Base-by-base conservation (phyloP, 2,329 filamentous ascomycete genomes). In the Sclerotinia minor region DNA sequence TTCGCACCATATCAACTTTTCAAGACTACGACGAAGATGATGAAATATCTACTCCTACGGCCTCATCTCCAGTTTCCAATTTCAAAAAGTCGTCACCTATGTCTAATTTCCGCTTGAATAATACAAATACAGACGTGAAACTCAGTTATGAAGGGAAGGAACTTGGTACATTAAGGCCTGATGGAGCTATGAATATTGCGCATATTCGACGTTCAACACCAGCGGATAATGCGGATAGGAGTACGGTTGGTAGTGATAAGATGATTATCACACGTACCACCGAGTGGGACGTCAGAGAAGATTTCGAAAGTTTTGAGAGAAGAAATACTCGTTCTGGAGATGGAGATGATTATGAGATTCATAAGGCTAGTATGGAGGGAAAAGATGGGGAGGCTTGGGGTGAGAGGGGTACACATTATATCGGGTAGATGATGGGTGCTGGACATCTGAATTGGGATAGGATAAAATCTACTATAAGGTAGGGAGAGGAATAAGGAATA, bases 241-340 rank as follows among this genome's bases (percentile, higher is more conserved):
- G 68, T 47, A 68, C 70, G 2, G 59, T 68, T 44, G 68, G 68
- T 29, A 70, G 68, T 38, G 68, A 70, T 21, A 65, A 68, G 32
- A 70, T 70, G 71, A 71, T 71, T 21, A 72, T 72, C 13, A 67
- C 65, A 64, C 65, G 61, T 17, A 71, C 67, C 1, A 70, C 65
- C 6, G 70, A 70, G 38, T 72, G 71, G 69, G 67, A 70, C 26
- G 66, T 71, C 19, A 61, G 67, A 35, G 68, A 70, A 45, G 54
- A 69, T 29, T 67, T 52, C 8, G 65, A 61, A 47, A 38, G 19
- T 7, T 3, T n/a, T 8, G 21, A 50, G 19, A 35, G 32, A 26
- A 54, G 35, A 53, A 47, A 21, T 21, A 29, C 24, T 26, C 13
- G 49, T 21, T 45, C 35, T 17, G 24, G 32, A 60, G 64, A 66